A percentile compares a stretch with the other conserved stretches of the same genome.
Evolutionary conservation across 306 rosid genomes (phyloP).

Genomic region (Vicia faba): DNA sequence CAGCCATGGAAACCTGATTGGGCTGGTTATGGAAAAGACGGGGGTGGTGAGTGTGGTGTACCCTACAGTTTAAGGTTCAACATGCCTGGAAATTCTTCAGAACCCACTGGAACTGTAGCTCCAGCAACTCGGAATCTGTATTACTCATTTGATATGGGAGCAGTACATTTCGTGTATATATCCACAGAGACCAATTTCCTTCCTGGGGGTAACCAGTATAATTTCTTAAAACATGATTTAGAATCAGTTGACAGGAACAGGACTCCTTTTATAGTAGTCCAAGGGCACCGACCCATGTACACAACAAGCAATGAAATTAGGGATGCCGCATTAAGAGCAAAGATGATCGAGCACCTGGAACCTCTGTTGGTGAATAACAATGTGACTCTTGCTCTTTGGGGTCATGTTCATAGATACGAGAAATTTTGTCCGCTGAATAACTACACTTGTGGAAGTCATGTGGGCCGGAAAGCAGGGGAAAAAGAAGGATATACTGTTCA

Average conservation of each 20-base stretch:
- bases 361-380: constrained; percentile 78
- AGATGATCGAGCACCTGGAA: constrained; percentile 78
- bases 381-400: constrained; percentile 87
- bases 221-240: constrained; percentile 76
- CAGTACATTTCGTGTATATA: constrained; percentile 76
- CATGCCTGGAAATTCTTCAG: constrained; percentile 95
- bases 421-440: constrained; percentile 78
- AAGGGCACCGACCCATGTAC: constrained; percentile 96
- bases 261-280: constrained; percentile 79
- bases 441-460: constrained; percentile 66
- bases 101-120: constrained; percentile 66
- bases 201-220: constrained; percentile 65
- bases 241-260: constrained; percentile 69
- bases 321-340: constrained; percentile 61
- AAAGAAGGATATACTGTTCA: constrained; percentile 64
- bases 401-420: constrained; percentile 93
- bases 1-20: constrained; percentile 91
- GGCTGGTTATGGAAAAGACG: constrained; percentile 79
- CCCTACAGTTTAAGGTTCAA: constrained; percentile 85
- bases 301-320: constrained; percentile 74
- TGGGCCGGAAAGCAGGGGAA: constrained; percentile 41
- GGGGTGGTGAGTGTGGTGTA: constrained; percentile 97
- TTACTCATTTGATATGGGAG: constrained; percentile 85
- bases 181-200: constrained; percentile 93
- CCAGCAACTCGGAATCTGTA: constrained; percentile 74